These are phyloP conservation scores for Pseudogymnoascus sp. DNA, from an alignment of 2,329 filamentous ascomycete genomes.

Conservation along the genomic window DNA sequence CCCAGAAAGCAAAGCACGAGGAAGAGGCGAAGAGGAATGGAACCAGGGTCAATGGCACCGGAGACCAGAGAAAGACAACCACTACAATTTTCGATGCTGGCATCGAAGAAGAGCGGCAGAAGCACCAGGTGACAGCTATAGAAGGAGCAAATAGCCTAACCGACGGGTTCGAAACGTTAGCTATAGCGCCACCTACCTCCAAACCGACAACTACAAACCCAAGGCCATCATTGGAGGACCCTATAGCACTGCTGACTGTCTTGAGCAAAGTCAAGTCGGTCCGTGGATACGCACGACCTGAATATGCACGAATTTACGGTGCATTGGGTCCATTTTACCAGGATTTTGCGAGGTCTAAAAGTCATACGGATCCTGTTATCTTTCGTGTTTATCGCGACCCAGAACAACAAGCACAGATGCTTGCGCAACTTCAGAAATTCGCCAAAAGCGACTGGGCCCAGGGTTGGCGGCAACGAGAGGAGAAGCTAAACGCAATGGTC, in stretches of 20 bases:
- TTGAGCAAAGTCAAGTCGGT: constrained; percentile 67
- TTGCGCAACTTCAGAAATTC: constrained; percentile 73
- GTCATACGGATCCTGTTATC: constrained; percentile 69
- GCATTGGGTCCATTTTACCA: constrained; percentile 81
- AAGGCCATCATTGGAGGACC: constrained; percentile 43
- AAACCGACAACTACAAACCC: constrained; percentile 24
- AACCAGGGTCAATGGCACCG: constrained; percentile 23
- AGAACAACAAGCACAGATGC: constrained; percentile 81
- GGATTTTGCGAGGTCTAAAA: constrained; percentile 65
- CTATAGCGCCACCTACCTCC: constrained; percentile 37
- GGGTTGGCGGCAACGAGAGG: constrained; percentile 62
- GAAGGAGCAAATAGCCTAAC: constrained; percentile 30
- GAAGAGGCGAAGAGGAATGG: constrained; percentile 27
- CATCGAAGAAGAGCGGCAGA: constrained; percentile 53
- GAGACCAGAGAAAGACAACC: constrained; percentile 30
- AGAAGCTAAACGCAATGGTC: constrained; percentile 65
- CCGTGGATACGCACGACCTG: constrained; percentile 74
- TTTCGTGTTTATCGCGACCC: constrained; percentile 85
- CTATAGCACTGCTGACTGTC: constrained; percentile 54
- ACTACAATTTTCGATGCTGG: constrained; percentile 68
- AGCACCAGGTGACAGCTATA: constrained; percentile 25
- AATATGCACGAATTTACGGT: constrained; percentile 87
- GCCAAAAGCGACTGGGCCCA: constrained; percentile 70
- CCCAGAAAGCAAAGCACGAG: constrained; percentile 34
- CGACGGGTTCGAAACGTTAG: constrained; percentile 76